Percentiles rank a stretch among this genome's conserved stretches.
These are phyloP conservation scores for Fusarium setosum DNA, from an alignment of 2,329 filamentous ascomycete genomes.

Conservation along the genomic window DNA sequence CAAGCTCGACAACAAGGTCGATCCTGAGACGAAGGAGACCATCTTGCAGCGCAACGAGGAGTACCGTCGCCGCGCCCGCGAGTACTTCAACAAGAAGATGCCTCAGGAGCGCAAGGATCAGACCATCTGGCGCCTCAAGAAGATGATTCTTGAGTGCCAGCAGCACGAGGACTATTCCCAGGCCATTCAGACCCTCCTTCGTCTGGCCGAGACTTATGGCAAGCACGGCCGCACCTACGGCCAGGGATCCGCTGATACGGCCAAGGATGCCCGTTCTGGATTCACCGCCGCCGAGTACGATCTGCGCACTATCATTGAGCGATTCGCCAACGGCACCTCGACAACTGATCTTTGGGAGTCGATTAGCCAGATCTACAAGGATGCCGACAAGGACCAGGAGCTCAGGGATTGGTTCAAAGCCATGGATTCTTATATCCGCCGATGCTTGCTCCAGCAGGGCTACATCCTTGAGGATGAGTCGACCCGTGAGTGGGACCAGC, in stretches of 20 bases:
- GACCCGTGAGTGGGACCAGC: slow-evolving; percentile 82
- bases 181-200: slow-evolving; percentile 89
- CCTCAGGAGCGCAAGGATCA: slow-evolving; percentile 94
- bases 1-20: slow-evolving; percentile 70
- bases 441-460: slow-evolving; percentile 87
- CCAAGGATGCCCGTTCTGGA: slow-evolving; percentile 78
- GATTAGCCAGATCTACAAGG: slow-evolving; percentile 85
- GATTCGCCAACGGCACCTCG: slow-evolving; percentile 95
- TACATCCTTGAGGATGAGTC: slow-evolving; percentile 88
- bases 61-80: slow-evolving; percentile 64
- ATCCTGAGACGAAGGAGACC: slow-evolving; percentile 71
- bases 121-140: slow-evolving; percentile 91
- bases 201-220: slow-evolving; percentile 86
- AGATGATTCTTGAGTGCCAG: slow-evolving; percentile 97
- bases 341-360: slow-evolving; percentile 86
- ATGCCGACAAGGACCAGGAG: slow-evolving; percentile 88
- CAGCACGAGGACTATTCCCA: slow-evolving; percentile 93
- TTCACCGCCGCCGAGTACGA: slow-evolving; percentile 81
- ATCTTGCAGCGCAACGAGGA: slow-evolving; percentile 56
- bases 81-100: slow-evolving; percentile 88
- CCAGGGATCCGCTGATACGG: slow-evolving; percentile 72
- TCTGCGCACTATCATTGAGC: slow-evolving; percentile 85
- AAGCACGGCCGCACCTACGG: slow-evolving; percentile 76
- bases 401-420: slow-evolving; percentile 90
- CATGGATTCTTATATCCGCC: slow-evolving; percentile 81